A percentile compares a stretch with the other conserved stretches of the same genome.
These are phyloP conservation scores for Myxozyma nipponensis DNA, from an alignment of 805 yeast genomes.

Conservation along the genomic window DNA sequence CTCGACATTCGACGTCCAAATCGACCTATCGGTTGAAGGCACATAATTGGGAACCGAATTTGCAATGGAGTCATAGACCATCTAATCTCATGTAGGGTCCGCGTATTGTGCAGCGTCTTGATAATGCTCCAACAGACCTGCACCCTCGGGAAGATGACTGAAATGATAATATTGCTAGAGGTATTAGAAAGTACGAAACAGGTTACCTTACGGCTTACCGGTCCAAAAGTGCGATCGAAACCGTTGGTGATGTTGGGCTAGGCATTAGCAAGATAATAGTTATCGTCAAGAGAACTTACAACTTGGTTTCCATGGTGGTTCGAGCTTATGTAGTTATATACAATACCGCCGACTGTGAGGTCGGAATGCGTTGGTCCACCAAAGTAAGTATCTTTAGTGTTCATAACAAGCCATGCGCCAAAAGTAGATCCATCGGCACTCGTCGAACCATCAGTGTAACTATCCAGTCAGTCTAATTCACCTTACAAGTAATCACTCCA, in stretches of 20 bases:
- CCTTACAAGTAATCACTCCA: not conserved
- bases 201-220: too few species aligned
- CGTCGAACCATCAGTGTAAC: not conserved
- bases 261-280: too few species aligned
- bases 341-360: not conserved
- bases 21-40: not conserved
- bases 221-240: not conserved
- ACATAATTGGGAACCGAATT: not conserved
- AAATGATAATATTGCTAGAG: not conserved
- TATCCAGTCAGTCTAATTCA: not conserved
- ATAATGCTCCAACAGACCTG: not conserved
- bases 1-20: not conserved
- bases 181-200: too few species aligned
- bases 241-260: not conserved
- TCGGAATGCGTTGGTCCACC: not conserved
- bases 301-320: not conserved
- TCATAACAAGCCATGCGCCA: not conserved
- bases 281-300: too few species aligned
- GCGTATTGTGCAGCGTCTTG: not conserved
- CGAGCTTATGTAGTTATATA: not conserved
- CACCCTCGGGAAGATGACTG: not conserved
- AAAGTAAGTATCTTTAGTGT: not conserved
- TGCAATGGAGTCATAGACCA: not conserved
- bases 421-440: not conserved
- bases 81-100: not conserved